Base-by-base conservation (phyloP, 352 stramenopile genomes). In the Phytophthora hybrid region DNA sequence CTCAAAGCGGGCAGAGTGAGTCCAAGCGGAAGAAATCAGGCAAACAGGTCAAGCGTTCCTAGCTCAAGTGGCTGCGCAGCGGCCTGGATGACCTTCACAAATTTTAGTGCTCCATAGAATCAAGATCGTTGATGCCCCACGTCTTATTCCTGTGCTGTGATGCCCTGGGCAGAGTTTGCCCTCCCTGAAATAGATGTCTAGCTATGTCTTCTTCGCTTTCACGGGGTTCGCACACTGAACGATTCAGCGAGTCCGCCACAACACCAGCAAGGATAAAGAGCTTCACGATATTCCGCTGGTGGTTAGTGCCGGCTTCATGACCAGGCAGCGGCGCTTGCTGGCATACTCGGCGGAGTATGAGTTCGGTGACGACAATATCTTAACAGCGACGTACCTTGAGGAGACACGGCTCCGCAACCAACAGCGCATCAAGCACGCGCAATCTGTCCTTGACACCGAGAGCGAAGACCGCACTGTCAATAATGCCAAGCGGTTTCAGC, bases 311-410 rank as follows among this genome's bases (percentile, higher is more conserved):
- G 47, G 26, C 59, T 76, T 57, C 54, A 90, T 92, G 83, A 86
- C 73, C 59, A 90, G 82, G 51, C 77, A 82, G 13, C 82, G 81
- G 58, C 74, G 72, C 3, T 76, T 79, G 23, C 64, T 93, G 52
- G 68, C 85, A 32, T 93, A 88, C 63, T 65, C 84, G 14, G 82
- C 83, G 11, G 85, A 93, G 58, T 93, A 93, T 66, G 77, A 89
- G 46, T 93, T 88, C 63, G 83, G 73, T 4, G 82, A 90, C 6
- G 81, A 87, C 37, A 93, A 91, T 44, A 56, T 91, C 23, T 63
- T 93, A 59, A 93, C 83, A 7, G 79, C 82, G 31, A 82, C 73
- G 16, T 76, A 78, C 62, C 65, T 81, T 11, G 80, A 93, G 56
- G 79, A 89, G 46, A 67, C 74, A 23, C 78, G 82, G 0, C 59